Base-by-base conservation (phyloP, 768 basidiomycete genomes). In the Hericium erinaceus region DNA sequence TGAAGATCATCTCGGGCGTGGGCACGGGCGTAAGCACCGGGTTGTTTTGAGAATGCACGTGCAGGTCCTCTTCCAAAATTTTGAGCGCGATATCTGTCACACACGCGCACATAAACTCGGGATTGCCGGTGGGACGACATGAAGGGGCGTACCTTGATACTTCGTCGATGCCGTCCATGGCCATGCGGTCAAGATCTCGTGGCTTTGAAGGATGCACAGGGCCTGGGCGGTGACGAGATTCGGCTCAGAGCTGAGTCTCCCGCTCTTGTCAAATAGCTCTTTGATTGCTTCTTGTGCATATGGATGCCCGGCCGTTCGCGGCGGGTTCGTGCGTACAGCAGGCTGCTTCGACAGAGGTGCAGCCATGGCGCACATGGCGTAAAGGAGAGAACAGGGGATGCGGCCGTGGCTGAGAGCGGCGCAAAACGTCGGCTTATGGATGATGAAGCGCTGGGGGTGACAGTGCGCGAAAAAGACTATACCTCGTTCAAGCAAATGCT, bases 391-490 rank as follows among this genome's bases (percentile, higher is more conserved):
- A 37, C 75, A 70, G 41, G 90, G 89, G 37, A 92, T 78, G 57
- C 78, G 76, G 61, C 83, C 83, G 59, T 81, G 80, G 57, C 80
- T 80, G 8, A 92, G 79, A 37, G 80, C 76, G 2, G 82, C 76
- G 22, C 83, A 75, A 64, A 92, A 92, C 8, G 84, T 82, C 20
- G 90, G 85, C 54, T 87, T 87, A 70, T 92, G 90, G 49, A 92
- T 80, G 59, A 91, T 76, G 63, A 84, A 77, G 39, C 85, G 81
- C 60, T 84, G 81, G 22, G 89, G 89, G 65, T 91, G 87, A 62
- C 85, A 85, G 67, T 87, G 87, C 24, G 89, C 78, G 68, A 92
- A 91, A 69, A 91, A 91, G 10, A 91, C 89, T 91, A 64, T 40
- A 39, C 13, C 26, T 24, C 22, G 20, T 39, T 51, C 38, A 28